Evolutionary conservation across 1,284 basidiomycete species (phyloP).

Genomic region (Moesziomyces globuligerus): DNA sequence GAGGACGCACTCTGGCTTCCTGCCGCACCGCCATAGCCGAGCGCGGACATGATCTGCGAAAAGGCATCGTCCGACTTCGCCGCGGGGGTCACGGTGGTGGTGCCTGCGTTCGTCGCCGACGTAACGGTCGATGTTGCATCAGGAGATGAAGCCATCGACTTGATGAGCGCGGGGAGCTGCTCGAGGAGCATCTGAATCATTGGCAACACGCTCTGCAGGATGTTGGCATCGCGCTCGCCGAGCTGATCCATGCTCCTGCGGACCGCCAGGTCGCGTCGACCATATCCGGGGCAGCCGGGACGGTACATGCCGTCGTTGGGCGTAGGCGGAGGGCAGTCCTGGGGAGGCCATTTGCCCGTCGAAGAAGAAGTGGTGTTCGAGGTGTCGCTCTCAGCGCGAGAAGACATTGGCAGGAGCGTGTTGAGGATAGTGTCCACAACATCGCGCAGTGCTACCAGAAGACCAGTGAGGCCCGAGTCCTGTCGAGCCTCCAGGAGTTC

Average conservation of each 20-base stretch:
- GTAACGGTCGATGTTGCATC: constrained; percentile 24
- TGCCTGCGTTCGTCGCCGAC: constrained; percentile 12
- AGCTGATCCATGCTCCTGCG: constrained; percentile 32
- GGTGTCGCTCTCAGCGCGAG: constrained; percentile 25
- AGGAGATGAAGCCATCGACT: constrained; percentile 19
- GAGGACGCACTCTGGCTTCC: constrained; percentile 1
- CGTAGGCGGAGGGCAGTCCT: constrained; percentile 48
- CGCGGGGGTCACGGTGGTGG: constrained; percentile 27
- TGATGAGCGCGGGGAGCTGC: constrained; percentile 37
- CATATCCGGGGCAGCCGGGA: constrained; percentile 56
- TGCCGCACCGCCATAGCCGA: constrained; percentile 7
- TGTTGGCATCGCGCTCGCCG: constrained; percentile 39
- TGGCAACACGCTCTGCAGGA: constrained; percentile 40
- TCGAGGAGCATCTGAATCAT: constrained; percentile 49
- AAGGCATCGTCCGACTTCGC: constrained; percentile 28
- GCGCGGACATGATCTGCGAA: constrained; percentile 37
- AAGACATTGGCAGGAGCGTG: constrained; percentile 52
- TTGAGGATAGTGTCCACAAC: constrained; percentile 56
- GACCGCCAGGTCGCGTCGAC: constrained; percentile 41
- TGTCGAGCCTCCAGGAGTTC: constrained; percentile 33
- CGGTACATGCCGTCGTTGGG: constrained; percentile 58
- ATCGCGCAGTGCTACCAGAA: constrained; percentile 42
- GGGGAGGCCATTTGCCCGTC: constrained; percentile 24
- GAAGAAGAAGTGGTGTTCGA: constrained; percentile 12
- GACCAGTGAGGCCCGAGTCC: constrained; percentile 44